phyloP scores from a whole-genome alignment of 2,329 filamentous ascomycete genomes.

The Lecanicillium sp. region DNA sequence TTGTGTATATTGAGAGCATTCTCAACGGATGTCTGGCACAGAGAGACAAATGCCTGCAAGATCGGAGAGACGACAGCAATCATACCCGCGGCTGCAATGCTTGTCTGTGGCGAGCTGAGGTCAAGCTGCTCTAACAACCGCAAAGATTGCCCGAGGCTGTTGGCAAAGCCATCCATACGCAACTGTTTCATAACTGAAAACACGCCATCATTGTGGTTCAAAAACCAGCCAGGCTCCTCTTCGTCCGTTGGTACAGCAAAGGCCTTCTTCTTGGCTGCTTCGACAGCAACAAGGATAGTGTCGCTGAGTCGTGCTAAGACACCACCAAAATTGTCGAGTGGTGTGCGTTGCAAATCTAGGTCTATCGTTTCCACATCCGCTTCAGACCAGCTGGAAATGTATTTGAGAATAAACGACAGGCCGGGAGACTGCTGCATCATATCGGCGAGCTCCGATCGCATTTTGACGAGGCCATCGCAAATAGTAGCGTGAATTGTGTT shows the following conservation, averaged over 20 bases:
- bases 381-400: slow-evolving; percentile 60
- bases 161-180: slow-evolving; percentile 50
- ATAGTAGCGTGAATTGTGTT: slow-evolving; percentile 29
- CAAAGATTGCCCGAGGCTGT: slow-evolving; percentile 34
- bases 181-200: slow-evolving; percentile 51
- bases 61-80: slow-evolving; percentile 52
- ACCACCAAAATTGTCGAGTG: slow-evolving; percentile 45
- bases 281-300: slow-evolving; percentile 70
- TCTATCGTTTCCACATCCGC: slow-evolving; percentile 20
- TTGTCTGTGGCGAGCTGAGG: slow-evolving; percentile 22
- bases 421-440: slow-evolving; percentile 42
- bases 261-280: slow-evolving; percentile 58
- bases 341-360: slow-evolving; percentile 12
- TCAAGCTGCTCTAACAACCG: slow-evolving; percentile 28
- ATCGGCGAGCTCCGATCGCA: slow-evolving; percentile 37
- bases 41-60: slow-evolving; percentile 62
- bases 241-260: slow-evolving; percentile 32
- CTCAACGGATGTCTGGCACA: slow-evolving; percentile 52
- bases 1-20: slow-evolving; percentile 60
- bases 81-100: slow-evolving; percentile 26
- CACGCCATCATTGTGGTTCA: slow-evolving; percentile 43
- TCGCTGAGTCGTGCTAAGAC: slow-evolving; percentile 62
- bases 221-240: slow-evolving; percentile 32
- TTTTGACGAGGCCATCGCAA: slow-evolving; percentile 29
- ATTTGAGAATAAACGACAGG: slow-evolving; percentile 57